Conservation (phyloP, 75 land plant species). For the Cupressus sempervirens region DNA sequence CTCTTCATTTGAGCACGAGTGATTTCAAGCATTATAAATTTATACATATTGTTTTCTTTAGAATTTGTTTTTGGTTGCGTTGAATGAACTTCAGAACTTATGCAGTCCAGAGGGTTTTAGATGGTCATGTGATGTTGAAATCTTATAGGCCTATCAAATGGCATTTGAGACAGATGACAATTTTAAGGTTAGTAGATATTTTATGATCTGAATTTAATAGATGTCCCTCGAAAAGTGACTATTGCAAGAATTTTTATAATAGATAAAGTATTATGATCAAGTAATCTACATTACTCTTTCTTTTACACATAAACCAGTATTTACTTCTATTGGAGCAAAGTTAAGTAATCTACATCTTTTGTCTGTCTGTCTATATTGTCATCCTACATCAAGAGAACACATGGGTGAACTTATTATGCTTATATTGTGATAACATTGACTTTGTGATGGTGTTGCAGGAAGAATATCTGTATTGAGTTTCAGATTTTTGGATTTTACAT, state of each 20-base stretch:
- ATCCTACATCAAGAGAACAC: background rate
- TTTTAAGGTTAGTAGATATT: background rate
- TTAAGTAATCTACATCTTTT: constrained; percentile 1
- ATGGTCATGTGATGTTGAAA: background rate
- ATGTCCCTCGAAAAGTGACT: background rate
- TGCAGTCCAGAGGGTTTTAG: background rate
- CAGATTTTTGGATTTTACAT: background rate
- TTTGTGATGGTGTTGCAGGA: background rate
- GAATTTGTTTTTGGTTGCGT: background rate
- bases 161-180: background rate
- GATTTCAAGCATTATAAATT: background rate
- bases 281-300: background rate
- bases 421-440: background rate
- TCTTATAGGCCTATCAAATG: background rate
- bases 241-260: too few species aligned
- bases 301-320: too few species aligned
- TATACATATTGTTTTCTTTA: background rate
- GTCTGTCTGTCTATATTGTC: background rate
- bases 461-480: background rate
- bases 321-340: too few species aligned
- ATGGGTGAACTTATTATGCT: background rate
- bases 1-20: background rate
- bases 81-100: background rate
- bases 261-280: background rate
- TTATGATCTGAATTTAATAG: background rate